Conservation (phyloP, 768 basidiomycete genomes). For the Lactarius pseudohatsudake region DNA sequence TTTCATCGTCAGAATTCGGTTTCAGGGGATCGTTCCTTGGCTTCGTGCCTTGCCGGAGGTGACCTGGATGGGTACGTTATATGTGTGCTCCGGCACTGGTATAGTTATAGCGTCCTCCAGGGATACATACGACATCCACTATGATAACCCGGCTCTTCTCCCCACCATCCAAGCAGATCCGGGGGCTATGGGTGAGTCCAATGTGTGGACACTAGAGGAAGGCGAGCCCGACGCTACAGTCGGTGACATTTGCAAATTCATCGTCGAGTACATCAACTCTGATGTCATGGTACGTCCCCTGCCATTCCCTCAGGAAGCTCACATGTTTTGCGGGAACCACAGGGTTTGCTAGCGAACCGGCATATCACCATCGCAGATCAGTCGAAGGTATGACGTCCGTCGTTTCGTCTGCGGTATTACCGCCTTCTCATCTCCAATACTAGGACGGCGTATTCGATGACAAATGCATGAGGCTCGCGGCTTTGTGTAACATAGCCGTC, state of each 20-base stretch:
- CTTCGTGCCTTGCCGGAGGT: constrained; percentile 73
- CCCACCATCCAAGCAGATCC: constrained; percentile 50
- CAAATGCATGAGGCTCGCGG: constrained; percentile 57
- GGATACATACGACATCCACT: constrained; percentile 41
- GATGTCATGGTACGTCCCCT: constrained; percentile 62
- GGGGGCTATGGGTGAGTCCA: constrained; percentile 37
- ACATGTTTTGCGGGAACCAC: background rate
- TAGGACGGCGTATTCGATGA: constrained; percentile 63
- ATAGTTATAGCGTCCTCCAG: constrained; percentile 5
- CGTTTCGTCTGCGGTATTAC: background rate
- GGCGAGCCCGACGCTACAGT: constrained; percentile 49
- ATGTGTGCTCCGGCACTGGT: background rate
- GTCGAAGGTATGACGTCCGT: constrained; percentile 50
- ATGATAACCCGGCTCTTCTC: constrained; percentile 53
- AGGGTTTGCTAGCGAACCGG: constrained; percentile 70
- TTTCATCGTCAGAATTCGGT: background rate
- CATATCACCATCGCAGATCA: constrained; percentile 77
- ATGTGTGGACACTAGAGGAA: constrained; percentile 16
- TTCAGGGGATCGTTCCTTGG: constrained; percentile 58
- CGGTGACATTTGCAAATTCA: constrained; percentile 74
- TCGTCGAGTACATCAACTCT: constrained; percentile 82
- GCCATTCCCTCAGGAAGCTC: background rate
- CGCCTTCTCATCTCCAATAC: background rate
- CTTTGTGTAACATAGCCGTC: constrained; percentile 64
- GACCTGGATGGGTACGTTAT: constrained; percentile 68